phyloP scores from a whole-genome alignment of 2,329 filamentous ascomycete genomes.

The Periconia digitata region DNA sequence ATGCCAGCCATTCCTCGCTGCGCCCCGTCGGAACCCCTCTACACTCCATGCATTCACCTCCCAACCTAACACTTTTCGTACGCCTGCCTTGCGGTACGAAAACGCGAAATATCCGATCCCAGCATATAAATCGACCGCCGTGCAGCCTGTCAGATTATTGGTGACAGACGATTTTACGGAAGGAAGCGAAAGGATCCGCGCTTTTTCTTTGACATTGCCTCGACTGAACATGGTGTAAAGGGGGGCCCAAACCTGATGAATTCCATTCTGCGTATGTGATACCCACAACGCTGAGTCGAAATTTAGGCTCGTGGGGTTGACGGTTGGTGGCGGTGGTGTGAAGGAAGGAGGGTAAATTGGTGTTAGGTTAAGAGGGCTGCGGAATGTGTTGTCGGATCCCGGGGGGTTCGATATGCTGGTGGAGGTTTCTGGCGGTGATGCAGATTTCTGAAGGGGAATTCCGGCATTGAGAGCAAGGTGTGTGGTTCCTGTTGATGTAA shows the following conservation, averaged over 20 bases:
- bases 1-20: slow-evolving; percentile 44
- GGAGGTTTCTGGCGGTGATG: neutral
- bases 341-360: slow-evolving; percentile 77
- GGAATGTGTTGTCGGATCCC: slow-evolving; percentile 64
- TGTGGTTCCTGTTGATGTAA: slow-evolving; percentile 49
- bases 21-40: slow-evolving; percentile 48
- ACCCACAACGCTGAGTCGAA: slow-evolving; percentile 77
- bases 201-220: slow-evolving; percentile 88
- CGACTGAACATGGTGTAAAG: slow-evolving; percentile 92
- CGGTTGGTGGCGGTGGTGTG: slow-evolving; percentile 34
- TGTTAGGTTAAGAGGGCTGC: slow-evolving; percentile 70
- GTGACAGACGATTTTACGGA: slow-evolving; percentile 27
- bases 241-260: slow-evolving; percentile 84
- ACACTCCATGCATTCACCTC: slow-evolving; percentile 70
- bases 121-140: slow-evolving; percentile 77
- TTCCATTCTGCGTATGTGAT: slow-evolving; percentile 70
- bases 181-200: slow-evolving; percentile 62
- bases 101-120: slow-evolving; percentile 96
- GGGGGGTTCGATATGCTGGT: neutral
- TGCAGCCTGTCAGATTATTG: slow-evolving; percentile 26
- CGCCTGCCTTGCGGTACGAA: slow-evolving; percentile 71
- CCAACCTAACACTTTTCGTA: slow-evolving; percentile 76
- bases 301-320: slow-evolving; percentile 48
- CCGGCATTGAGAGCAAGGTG: slow-evolving; percentile 63
- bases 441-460: slow-evolving; percentile 45